Evolutionary conservation across 2,329 filamentous ascomycete genomes (phyloP).

Genomic region (Ceratocystis variospora): DNA sequence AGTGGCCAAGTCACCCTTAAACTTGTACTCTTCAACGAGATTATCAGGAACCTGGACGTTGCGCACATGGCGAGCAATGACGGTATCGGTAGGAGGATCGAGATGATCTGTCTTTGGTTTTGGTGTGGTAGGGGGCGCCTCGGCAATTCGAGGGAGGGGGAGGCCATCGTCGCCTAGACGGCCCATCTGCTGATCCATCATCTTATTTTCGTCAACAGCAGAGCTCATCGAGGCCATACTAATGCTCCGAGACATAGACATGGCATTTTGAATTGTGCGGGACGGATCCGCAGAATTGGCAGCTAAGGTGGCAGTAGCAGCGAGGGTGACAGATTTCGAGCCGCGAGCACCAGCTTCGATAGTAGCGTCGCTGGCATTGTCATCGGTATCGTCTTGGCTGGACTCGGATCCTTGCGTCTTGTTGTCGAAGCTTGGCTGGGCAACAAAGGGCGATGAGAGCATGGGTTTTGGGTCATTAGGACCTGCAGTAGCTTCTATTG

Average conservation of each 20-base stretch:
- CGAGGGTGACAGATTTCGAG: conserved; percentile 13
- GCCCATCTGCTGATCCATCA: conserved; percentile 32
- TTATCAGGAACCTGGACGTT: conserved; percentile 87
- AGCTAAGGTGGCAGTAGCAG: conserved; percentile 34
- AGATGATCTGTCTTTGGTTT: conserved; percentile 43
- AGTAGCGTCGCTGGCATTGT: conserved; percentile 59
- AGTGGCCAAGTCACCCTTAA: conserved; percentile 52
- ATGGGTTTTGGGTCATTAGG: not conserved
- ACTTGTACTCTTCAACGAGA: conserved; percentile 71
- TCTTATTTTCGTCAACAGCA: conserved; percentile 41
- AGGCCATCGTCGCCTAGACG: conserved; percentile 37
- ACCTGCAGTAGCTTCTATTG: not conserved
- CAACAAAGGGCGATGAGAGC: conserved; percentile 4
- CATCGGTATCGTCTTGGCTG: conserved; percentile 38
- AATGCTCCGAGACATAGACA: conserved; percentile 45
- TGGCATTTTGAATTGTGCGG: conserved; percentile 30
- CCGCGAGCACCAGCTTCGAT: conserved; percentile 36
- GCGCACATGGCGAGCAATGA: conserved; percentile 74
- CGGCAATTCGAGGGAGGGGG: conserved; percentile 22
- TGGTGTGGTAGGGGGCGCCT: conserved; percentile 53
- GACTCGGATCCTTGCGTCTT: conserved; percentile 8
- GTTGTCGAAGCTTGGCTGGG: conserved; percentile 27
- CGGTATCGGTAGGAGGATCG: conserved; percentile 64
- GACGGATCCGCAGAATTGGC: conserved; percentile 67
- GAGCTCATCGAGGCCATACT: conserved; percentile 86